A percentile compares a stretch with the other conserved stretches of the same genome.
Conservation (phyloP, 1,284 basidiomycete species). For the Psilocybe mexicana region DNA sequence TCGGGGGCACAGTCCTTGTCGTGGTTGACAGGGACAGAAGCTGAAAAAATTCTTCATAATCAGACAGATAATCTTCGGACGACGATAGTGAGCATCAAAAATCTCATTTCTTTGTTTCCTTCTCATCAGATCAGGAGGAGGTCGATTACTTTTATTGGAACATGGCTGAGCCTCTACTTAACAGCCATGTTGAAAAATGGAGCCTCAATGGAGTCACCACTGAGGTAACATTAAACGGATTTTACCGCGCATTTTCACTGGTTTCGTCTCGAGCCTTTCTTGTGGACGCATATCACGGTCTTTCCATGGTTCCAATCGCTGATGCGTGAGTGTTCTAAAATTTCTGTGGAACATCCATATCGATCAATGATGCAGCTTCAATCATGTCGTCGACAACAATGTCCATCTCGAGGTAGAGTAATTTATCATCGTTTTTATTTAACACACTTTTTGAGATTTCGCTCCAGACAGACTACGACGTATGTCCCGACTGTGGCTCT, state of each 20-base stretch:
- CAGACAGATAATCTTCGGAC: slow-evolving; percentile 21
- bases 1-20: slow-evolving; percentile 30
- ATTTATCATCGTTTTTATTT: slow-evolving; percentile 4
- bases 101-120: neutral
- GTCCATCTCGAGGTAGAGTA: slow-evolving; percentile 72
- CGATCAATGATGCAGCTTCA: slow-evolving; percentile 58
- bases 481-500: slow-evolving; percentile 81
- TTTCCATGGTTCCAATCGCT: slow-evolving; percentile 88
- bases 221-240: slow-evolving; percentile 47
- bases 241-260: slow-evolving; percentile 74
- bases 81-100: slow-evolving; percentile 25
- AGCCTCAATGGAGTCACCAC: slow-evolving; percentile 2
- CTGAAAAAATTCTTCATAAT: slow-evolving; percentile 30
- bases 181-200: slow-evolving; percentile 19
- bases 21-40: slow-evolving; percentile 54
- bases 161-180: slow-evolving; percentile 31
- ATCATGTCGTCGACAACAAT: slow-evolving; percentile 75
- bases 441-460: neutral
- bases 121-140: slow-evolving; percentile 29
- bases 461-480: slow-evolving; percentile 75
- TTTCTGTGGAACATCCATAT: neutral
- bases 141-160: slow-evolving; percentile 48
- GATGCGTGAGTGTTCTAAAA: slow-evolving; percentile 63
- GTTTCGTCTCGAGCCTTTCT: slow-evolving; percentile 88
- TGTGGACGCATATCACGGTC: slow-evolving; percentile 82